Base-by-base conservation (phyloP, 208 protist species). In the Crithidia acanthocephali region DNA sequence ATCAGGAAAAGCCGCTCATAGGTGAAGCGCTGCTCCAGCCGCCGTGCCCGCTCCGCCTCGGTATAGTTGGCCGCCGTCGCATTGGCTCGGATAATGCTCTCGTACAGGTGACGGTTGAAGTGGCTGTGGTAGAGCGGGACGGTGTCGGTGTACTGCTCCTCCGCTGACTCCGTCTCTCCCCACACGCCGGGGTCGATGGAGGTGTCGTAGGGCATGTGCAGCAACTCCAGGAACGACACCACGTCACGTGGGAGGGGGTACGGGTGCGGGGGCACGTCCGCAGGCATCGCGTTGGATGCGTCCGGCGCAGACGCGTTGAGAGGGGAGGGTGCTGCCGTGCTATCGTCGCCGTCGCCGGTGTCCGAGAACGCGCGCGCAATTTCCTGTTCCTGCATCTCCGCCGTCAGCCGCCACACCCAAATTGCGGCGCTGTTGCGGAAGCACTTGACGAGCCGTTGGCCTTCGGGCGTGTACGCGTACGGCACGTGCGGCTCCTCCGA, bases 221-320 rank as follows among this genome's bases (percentile, higher is more conserved):
- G 53, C 70, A 75, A 45, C 70, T 75, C 70, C 25, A 75, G 20
- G 3, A 67, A n/a, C 9, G 70, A 75, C 16, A 22, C 59, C 18
- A 53, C 30, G 20, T 75, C 70, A 30, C 62, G 70, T 0, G 70
- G 70, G 16, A 68, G 70, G 16, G 51, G 37, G 18, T 55, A 20
- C 10, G 55, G 61, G 23, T 40, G 18, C 11, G 5, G 51, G 27
- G 63, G 23, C 8, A 11, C 35, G 35, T 11, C 35, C 35, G 35
- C 35, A 40, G 11, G 35, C 8, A 5, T 5, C 35, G 35, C 35
- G 35, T 40, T 11, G n/a, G n/a, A n/a, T n/a, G n/a, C n/a, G n/a
- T n/a, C n/a, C n/a, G n/a, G n/a, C n/a, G n/a, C n/a, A n/a, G n/a
- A n/a, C n/a, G n/a, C n/a, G n/a, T n/a, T n/a, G n/a, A n/a, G n/a